Evolutionary conservation across 2,329 filamentous ascomycete genomes (phyloP), one percentile per base, ranked within the genome.

Genomic region (Ascochyta viciae-villosae): DNA sequence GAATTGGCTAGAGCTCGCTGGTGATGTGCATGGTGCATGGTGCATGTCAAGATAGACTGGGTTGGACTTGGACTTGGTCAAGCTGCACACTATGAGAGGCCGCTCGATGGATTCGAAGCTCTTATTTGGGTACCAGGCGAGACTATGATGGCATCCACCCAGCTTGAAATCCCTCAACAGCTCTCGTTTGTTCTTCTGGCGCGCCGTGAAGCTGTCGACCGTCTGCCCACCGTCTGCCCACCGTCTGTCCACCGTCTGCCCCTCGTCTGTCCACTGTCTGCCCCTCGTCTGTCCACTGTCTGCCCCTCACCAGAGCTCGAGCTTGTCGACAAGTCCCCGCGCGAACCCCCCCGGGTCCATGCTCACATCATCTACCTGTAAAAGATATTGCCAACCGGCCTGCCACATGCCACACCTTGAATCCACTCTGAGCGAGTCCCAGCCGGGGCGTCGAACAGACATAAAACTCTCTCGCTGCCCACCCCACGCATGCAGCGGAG

Each of bases 1-100:
- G 39, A 56, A 55, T 54, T 58, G 66, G 66, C 60, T 57, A 63
- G 62, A 71, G 69, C 70, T 72, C 58, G 58, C 31, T 19, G 31
- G 42, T 37, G 53, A 39, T 43, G 37, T 56, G 53, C 53, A 19
- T 19, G 19, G 19, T 19, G 19, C 19, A 50, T 33, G 41, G 37
- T 56, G 53, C 53, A 50, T 33, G 41, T 47, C 37, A 50, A 56
- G 53, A 51, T 43, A 40, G 37, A 46, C 24, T 12, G 46, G 47
- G 19, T 19, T 19, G 37, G 42, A 46, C 19, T n/a, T 43, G 53
- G 39, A 26, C 19, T 35, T 42, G 52, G 35, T 44, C 46, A 16
- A 46, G 31, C 45, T 49, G 42, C 41, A 23, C 35, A 16, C 27
- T 37, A 42, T 37, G 37, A 29, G 31, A 47, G 22, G 37, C 38